Base-by-base conservation (phyloP, 805 yeast genomes). In the Zygosaccharomyces bailii region DNA sequence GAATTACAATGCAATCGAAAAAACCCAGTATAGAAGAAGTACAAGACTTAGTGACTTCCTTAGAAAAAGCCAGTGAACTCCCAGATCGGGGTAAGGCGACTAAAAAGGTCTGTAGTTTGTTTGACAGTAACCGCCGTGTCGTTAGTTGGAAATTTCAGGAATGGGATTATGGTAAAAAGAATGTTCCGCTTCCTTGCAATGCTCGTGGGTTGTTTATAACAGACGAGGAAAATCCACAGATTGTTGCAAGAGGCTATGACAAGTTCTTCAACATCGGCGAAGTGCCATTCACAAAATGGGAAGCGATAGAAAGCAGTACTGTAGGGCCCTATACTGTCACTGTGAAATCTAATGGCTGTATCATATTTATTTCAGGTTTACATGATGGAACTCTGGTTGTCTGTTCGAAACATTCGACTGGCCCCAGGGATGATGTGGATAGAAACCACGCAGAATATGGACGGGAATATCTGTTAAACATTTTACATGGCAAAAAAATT, bases 311-410 rank as follows among this genome's bases (percentile, higher is more conserved):
- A n/a, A 38, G 52, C 0, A 54, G 70, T 24, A 82, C 93, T 0
- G 24, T 32, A 4, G 96, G 96, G 0, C 96, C 97, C 0, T 93
- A 84, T 61, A 77, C 75, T 14, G 76, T 89, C 2, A 81, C 96
- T 0, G 71, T 83, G 29, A 93, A 93, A 60, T 95, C 95, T 45
- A 93, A 93, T 59, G 99, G 99, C 0, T 93, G 97, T 57, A 89
- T 93, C 42, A 80, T 86, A 1, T 79, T 93, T 48, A 74, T 93
- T 10, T 73, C 95, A 1, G 97, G 91, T 0, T 65, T 87, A 13
- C 73, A 69, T 16, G 82, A 84, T 54, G 96, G 95, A 0, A 75
- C 84, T 0, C 65, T 93, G 11, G 73, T 91, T 2, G 96, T 90
- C 0, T 88, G 97, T 53, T 86, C 96, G 4, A 93, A 93, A 57